Evolutionary conservation across 2,329 filamentous ascomycete genomes (phyloP).

Genomic region (Decorospora gaudefroyi): DNA sequence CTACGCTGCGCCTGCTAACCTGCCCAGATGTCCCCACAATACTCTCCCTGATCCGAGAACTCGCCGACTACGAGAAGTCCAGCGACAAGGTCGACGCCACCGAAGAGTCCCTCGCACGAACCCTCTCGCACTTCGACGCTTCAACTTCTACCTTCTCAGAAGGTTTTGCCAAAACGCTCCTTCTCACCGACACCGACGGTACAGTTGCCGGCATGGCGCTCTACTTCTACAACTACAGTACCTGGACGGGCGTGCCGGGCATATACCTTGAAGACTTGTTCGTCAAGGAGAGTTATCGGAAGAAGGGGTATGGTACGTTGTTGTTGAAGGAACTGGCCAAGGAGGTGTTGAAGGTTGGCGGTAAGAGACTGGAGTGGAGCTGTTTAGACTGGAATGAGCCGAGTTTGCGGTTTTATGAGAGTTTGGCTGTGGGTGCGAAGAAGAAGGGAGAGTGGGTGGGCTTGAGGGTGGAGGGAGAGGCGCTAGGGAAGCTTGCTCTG

Average conservation of each 20-base stretch:
- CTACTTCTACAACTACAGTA: constrained; percentile 95
- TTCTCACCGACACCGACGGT: constrained; percentile 57
- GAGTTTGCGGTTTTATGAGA: constrained; percentile 78
- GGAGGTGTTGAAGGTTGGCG: constrained; percentile 73
- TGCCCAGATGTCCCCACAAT: constrained; percentile 77
- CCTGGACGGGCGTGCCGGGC: constrained; percentile 84
- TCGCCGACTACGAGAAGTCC: constrained; percentile 86
- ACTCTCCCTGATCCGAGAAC: constrained; percentile 77
- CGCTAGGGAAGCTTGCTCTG: constrained; percentile 61
- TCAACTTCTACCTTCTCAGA: constrained; percentile 51
- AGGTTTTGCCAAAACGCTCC: constrained; percentile 75
- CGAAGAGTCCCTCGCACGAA: constrained; percentile 69
- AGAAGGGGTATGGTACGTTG: constrained; percentile 77
- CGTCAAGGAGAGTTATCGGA: constrained; percentile 71
- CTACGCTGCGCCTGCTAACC: constrained; percentile 7
- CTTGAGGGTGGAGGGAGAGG: constrained; percentile 73
- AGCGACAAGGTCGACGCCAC: constrained; percentile 77
- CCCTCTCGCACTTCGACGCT: constrained; percentile 73
- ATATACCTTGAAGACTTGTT: constrained; percentile 96
- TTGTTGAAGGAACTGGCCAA: constrained; percentile 77
- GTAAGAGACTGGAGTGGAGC: constrained; percentile 82
- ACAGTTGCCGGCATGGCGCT: constrained; percentile 76
- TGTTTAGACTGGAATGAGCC: constrained; percentile 94
- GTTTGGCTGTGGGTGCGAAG: constrained; percentile 62
- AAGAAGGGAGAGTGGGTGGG: constrained; percentile 73